These are phyloP conservation scores for Colletotrichum liriopes DNA, from an alignment of 2,329 filamentous ascomycete genomes.

Conservation along the genomic window DNA sequence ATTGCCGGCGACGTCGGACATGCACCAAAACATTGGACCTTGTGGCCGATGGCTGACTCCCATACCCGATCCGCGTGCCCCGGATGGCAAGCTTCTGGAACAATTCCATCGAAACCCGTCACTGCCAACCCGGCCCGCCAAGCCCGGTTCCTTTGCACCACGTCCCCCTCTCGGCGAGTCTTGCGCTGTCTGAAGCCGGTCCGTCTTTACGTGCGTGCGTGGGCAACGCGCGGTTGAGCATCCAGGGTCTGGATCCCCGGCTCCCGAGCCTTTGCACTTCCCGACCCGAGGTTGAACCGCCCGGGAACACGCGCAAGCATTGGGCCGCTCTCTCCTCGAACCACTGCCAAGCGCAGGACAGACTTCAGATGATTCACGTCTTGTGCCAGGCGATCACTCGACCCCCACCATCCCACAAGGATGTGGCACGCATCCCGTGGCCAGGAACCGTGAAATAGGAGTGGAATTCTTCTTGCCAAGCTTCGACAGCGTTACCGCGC, in stretches of 20 bases:
- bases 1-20: too few species aligned
- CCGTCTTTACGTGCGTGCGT: neutral
- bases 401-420: neutral
- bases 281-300: neutral
- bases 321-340: neutral
- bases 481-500: conserved; percentile 5
- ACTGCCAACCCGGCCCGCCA: conserved; percentile 12
- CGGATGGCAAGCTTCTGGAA: conserved; percentile 23
- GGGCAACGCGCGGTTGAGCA: neutral
- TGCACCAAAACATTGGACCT: too few species aligned
- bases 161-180: neutral
- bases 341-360: conserved; percentile 21
- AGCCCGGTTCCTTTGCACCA: neutral
- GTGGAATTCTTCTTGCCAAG: conserved; percentile 18
- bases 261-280: neutral
- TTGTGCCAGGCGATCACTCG: conserved; percentile 6
- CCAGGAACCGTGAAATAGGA: neutral
- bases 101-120: conserved; percentile 13
- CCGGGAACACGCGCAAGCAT: neutral
- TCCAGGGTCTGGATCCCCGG: neutral
- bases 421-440: neutral
- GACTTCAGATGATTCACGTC: conserved; percentile 38
- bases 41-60: neutral
- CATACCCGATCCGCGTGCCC: neutral
- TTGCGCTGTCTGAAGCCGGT: neutral